Base-by-base conservation (phyloP, 306 rosid species). In the Vigna nakashimae region DNA sequence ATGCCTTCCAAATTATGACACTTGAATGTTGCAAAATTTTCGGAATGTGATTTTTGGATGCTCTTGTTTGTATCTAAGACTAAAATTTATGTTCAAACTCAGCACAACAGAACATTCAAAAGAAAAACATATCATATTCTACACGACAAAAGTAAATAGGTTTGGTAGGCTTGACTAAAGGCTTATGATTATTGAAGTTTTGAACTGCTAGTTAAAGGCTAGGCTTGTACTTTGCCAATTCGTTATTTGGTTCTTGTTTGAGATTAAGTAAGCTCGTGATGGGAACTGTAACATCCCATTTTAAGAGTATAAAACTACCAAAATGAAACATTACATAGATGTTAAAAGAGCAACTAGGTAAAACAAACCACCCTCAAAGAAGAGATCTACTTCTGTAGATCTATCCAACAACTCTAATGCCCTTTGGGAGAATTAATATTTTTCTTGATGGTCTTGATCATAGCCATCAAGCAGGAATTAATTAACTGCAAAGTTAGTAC, bases 131-230 rank as follows among this genome's bases (percentile, higher is more conserved):
- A 42, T 69, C 16, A 8, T n/a, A 30, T 74, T 46, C 36, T 56
- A 38, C 50, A 13, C 52, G 18, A 66, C 2, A 1, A 45, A 67
- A 49, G 30, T 66, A 26, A 78, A 20, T 67, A 36, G 73, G 62
- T 13, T 67, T 78, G 65, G 10, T 38, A 40, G 40, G 38, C 57
- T 64, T 64, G 58, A 22, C 7, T 34, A 53, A 32, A 64, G 7
- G 28, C 28, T 38, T 45, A 71, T 36, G 18, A 34, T 78, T 30
- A 20, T 42, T 18, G 51, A 78, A 40, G 38, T 73, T 36, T 59
- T 74, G 15, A 62, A 79, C 65, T 76, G 49, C 17, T 79, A 55
- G 56, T 65, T 56, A 17, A 71, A 70, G 22, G 56, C 43, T 65
- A 55, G 49, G 56, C 22, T 62, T 75, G 68, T 68, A n/a, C 15